Evolutionary conservation across 257 asterid genomes (phyloP).

Genomic region (Ehretia macrophylla): DNA sequence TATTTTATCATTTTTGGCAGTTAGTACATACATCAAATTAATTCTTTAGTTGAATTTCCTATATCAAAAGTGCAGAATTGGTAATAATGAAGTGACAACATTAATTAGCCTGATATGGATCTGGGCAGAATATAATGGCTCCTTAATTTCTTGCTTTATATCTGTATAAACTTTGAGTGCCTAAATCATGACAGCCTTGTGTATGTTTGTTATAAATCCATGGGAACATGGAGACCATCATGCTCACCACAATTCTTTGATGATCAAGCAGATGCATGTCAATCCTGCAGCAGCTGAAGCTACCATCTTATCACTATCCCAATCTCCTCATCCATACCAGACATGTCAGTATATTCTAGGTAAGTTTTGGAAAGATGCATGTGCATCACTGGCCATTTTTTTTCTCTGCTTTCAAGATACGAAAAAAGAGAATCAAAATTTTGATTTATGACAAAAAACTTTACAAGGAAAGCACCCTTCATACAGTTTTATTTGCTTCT

Average conservation of each 20-base stretch:
- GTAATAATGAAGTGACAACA: too few species aligned
- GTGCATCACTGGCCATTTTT: background rate
- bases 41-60: too few species aligned
- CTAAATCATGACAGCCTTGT: constrained; percentile 6
- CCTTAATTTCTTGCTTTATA: background rate
- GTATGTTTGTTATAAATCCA: constrained; percentile 1
- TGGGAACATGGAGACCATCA: background rate
- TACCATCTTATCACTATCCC: constrained; percentile 65
- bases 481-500: too few species aligned
- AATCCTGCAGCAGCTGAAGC: constrained; percentile 90
- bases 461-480: too few species aligned
- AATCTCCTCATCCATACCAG: constrained; percentile 77
- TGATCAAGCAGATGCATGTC: constrained; percentile 63
- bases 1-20: background rate
- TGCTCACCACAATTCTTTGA: background rate
- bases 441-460: background rate
- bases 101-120: too few species aligned
- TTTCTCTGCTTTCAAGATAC: too few species aligned
- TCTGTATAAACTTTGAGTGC: background rate
- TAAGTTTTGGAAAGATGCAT: constrained; percentile 32
- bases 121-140: too few species aligned
- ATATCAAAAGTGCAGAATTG: too few species aligned
- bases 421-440: background rate
- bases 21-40: too few species aligned
- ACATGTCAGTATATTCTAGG: constrained; percentile 88